Evolutionary conservation across 2,329 filamentous ascomycete species (phyloP), one percentile per base, ranked within the genome.

Genomic region (Fonsecaea monophora): DNA sequence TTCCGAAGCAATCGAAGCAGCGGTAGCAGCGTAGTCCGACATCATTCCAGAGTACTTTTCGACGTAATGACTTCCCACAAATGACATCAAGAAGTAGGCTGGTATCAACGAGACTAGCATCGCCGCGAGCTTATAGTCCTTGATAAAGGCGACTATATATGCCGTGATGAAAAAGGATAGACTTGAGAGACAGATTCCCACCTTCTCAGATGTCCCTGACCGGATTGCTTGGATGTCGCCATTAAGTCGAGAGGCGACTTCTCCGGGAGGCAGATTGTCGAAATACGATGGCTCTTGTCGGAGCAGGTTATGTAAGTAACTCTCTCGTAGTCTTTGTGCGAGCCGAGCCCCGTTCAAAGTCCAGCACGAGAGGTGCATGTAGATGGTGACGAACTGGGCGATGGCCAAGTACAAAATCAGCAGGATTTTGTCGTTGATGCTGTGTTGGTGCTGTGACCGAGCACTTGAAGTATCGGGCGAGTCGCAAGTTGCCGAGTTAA

Each of bases 331-430:
- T 48, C 88, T 82, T 70, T 87, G 86, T 57, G 87, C 86, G 10
- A 91, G 80, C 3, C 88, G 85, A 68, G 87, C 87, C 62, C 87
- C 88, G 68, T 85, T 83, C 71, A 90, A 79, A 69, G 82, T 87
- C 88, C 88, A 91, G 70, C 84, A 89, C 12, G 85, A 80, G 34
- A 88, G 82, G 73, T 91, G 86, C 60, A 82, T 77, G 76, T 91
- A 92, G 70, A 91, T 89, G 65, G 86, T 78, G 45, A 83, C 81
- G 71, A 91, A 89, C 67, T 86, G 85, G 35, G 84, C 88, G 66
- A 90, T 85, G 21, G 86, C 86, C 40, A 91, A 82, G 74, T 89
- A 90, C 12, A 90, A 83, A 30, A 91, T 81, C 59, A 84, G 72
- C 74, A 90, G 75, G 53, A 92, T 85, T 73, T 88, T 89, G 60